Base-by-base conservation (phyloP, 805 yeast species). In the Yarrowia sp. region DNA sequence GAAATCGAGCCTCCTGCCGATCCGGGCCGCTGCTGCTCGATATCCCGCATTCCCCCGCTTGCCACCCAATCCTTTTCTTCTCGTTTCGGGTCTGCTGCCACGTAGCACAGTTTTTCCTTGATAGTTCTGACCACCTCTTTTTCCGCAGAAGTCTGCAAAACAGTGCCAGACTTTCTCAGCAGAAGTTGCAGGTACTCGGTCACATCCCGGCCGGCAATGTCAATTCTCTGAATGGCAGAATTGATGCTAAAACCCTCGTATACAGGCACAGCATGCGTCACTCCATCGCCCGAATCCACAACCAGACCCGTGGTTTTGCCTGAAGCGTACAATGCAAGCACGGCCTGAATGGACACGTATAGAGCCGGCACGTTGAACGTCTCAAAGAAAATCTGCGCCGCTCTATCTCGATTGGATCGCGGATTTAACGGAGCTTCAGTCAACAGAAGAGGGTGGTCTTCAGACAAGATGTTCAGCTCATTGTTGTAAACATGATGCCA, bases 261-360 rank as follows among this genome's bases (percentile, higher is more conserved):
- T 0, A 94, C 91, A 0, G 98, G 97, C 1, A 92, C 96, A 9
- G 90, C 83, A 73, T 90, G 93, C 46, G 90, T 85, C 33, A 92
- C 96, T 5, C 98, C 98, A 76, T 93, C 98, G 6, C 98, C 98
- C n/a, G 89, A 85, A 74, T 93, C 97, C 13, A 94, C 74, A 2
- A 91, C 96, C 44, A 91, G 84, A 1, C 98, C 98, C 0, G 97
- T 92, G 9, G 98, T 93, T 71, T 91, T 80, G 0, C 98, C 98
- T 6, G 91, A 84, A 0, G 98, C 92, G 78, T 94, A 93, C 46
- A 93, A 79, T 3, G 97, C 84, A 46, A 93, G 79, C 12, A 92
- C 92, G 0, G 97, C 94, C 71, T 89, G 94, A 60, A 89, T 80
- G 3, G 88, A 82, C 14, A 89, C 78, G 74, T 89, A 88, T n/a